These are phyloP conservation scores for Tothia fuscella DNA, from an alignment of 2,329 filamentous ascomycete species.

Conservation along the genomic window DNA sequence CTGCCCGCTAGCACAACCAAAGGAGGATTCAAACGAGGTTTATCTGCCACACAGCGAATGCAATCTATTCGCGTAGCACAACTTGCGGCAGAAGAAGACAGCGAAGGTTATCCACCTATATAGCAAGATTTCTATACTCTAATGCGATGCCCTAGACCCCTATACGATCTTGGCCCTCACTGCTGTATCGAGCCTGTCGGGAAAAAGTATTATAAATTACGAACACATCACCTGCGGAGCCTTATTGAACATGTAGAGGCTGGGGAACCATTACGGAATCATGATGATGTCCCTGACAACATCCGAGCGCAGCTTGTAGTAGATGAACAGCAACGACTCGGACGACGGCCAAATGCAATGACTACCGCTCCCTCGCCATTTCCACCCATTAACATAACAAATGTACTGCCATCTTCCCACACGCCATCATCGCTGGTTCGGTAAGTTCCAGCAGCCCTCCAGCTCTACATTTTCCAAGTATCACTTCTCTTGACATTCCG, in stretches of 20 bases:
- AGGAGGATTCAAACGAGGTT: slow-evolving; percentile 10
- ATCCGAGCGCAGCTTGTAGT: slow-evolving; percentile 22
- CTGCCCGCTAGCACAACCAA: slow-evolving; percentile 12
- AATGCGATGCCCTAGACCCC: slow-evolving; percentile 21
- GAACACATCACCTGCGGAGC: slow-evolving; percentile 19
- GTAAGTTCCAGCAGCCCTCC: no score
- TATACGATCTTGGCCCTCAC: slow-evolving; percentile 19
- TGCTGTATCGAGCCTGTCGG: slow-evolving; percentile 23
- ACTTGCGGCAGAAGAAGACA: slow-evolving; percentile 17
- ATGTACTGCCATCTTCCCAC: slow-evolving; percentile 16
- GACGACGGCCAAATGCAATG: slow-evolving; percentile 15
- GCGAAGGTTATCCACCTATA: slow-evolving; percentile 17
- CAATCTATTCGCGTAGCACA: slow-evolving; percentile 16
- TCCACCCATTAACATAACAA: slow-evolving; percentile 22
- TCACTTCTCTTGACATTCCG: background rate
- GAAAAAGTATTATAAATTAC: slow-evolving; percentile 25
- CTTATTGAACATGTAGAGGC: slow-evolving; percentile 20
- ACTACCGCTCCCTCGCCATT: slow-evolving; percentile 13
- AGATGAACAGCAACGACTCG: slow-evolving; percentile 20
- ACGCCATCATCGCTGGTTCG: slow-evolving; percentile 8
- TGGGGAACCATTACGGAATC: slow-evolving; percentile 15
- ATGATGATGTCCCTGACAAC: slow-evolving; percentile 21
- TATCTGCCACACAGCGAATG: slow-evolving; percentile 17
- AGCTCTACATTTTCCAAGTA: no score
- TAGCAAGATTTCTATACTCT: slow-evolving; percentile 22